Conservation (phyloP, 805 yeast genomes). For the Ogataea corticis region DNA sequence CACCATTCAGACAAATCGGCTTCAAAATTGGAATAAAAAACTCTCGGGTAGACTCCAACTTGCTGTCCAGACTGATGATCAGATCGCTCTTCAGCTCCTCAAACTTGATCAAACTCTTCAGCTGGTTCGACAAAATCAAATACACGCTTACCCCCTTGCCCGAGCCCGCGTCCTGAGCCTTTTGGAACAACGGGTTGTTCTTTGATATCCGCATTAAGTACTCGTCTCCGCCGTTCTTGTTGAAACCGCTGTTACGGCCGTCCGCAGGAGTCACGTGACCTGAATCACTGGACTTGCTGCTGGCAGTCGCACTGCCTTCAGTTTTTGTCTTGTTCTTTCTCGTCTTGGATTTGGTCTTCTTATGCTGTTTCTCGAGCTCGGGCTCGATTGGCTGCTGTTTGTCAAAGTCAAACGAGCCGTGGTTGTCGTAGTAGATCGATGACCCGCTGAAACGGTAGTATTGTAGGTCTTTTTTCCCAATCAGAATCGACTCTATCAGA, state of each 20-base stretch:
- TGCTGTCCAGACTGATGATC: constrained; percentile 51
- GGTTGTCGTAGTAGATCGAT: constrained; percentile 42
- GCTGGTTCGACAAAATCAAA: constrained; percentile 47
- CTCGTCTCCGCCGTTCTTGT: constrained; percentile 28
- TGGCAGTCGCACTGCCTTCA: not conserved
- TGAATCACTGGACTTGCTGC: not conserved
- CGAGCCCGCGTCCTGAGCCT: constrained; percentile 19
- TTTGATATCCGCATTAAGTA: constrained; percentile 34
- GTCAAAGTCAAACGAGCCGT: constrained; percentile 34
- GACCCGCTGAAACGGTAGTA: constrained; percentile 70
- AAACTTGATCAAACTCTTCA: constrained; percentile 36
- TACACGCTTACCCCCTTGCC: constrained; percentile 35
- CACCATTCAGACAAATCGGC: constrained; percentile 44
- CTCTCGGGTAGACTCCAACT: constrained; percentile 16
- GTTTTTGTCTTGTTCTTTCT: constrained; percentile 1
- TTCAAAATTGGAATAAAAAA: constrained; percentile 44
- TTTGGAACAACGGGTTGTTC: constrained; percentile 28
- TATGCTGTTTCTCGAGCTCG: not conserved
- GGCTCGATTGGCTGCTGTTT: constrained; percentile 16
- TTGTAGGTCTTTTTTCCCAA: constrained; percentile 64
- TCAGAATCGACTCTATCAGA: constrained; percentile 70
- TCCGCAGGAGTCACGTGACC: not conserved
- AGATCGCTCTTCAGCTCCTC: constrained; percentile 41
- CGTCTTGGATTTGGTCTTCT: constrained; percentile 5
- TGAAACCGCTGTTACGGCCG: not conserved